Base-by-base conservation (phyloP, 192 early-diverging fungal genomes). In the Backusella macrospora region DNA sequence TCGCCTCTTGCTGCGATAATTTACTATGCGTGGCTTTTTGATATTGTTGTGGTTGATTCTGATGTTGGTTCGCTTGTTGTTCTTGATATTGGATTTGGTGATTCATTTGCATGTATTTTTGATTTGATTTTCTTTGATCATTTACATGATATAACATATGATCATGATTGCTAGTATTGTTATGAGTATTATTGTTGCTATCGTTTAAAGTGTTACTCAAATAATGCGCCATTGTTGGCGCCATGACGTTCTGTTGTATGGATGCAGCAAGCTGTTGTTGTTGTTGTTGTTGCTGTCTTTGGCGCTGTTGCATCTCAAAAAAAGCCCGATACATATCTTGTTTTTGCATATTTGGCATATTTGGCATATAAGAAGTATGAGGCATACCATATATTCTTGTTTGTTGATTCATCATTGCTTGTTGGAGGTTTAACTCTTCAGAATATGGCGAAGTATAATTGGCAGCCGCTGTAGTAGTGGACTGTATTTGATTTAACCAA, bases 241-340 rank as follows among this genome's bases (percentile, higher is more conserved):
- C 13, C 12, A 59, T 59, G 52, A 23, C 52, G 23, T 59, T 59
- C 26, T 59, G 52, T n/a, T 59, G 52, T 21, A 59, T 59, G 12
- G 52, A 23, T 10, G 26, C 52, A 23, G 52, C 52, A 10, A 23
- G 49, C 21, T 52, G 49, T 18, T 52, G 49, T 18, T 52, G 49
- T 0, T 52, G 49, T 18, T 52, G 49, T 8, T 52, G 49, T 18
- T 52, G 49, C 3, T 65, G 63, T 39, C 37, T 26, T 38, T 34
- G 14, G 15, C 37, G 63, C 0, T 16, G 63, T 34, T 65, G 63
- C n/a, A 59, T 12, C 52, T 59, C 52, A 12, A 59, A 23, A 59
- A 59, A 59, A 59, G 52, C 52, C 0, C 10, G 52, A 26, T 59
- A 59, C 52, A 59, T 59, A 12, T 59, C 52, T 59, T 59, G 52